phyloP scores from a whole-genome alignment of 352 stramenopile genomes.

The Pythium volutum region DNA sequence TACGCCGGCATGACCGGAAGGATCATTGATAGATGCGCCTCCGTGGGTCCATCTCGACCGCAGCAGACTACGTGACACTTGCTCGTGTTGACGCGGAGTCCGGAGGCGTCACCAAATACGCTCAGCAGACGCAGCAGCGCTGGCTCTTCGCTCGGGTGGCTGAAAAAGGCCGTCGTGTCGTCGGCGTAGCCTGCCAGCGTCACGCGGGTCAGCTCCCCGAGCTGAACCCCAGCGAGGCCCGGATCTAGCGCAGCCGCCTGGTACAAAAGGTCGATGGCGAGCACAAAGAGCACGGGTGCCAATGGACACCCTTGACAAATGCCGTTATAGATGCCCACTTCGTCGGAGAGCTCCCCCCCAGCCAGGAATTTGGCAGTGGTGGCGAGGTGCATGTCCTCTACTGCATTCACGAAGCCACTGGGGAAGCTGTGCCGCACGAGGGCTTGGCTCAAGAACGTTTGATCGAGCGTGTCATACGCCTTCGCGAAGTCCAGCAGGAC shows the following conservation, averaged over 20 bases:
- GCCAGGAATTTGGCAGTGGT: conserved; percentile 1
- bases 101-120: conserved; percentile 4
- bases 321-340: neutral
- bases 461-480: conserved; percentile 4
- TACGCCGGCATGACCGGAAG: neutral
- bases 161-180: conserved; percentile 8
- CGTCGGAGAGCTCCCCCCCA: neutral
- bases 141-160: neutral
- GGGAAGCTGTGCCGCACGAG: neutral
- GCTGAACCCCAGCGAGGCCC: too few relatives aligned
- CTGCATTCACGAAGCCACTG: neutral
- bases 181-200: conserved; percentile 11
- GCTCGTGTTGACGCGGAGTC: neutral
- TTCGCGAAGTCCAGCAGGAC: conserved; percentile 11
- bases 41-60: neutral
- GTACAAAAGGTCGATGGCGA: too few relatives aligned
- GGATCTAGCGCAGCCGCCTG: too few relatives aligned
- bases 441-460: neutral
- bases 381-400: neutral
- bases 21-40: neutral
- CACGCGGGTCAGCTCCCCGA: too few relatives aligned
- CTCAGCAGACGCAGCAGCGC: neutral
- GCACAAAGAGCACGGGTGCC: too few relatives aligned
- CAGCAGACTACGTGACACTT: conserved; percentile 3
- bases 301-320: conserved; percentile 5